phyloP scores from a whole-genome alignment of 306 rosid genomes.

The Pterocarpus santalinus region DNA sequence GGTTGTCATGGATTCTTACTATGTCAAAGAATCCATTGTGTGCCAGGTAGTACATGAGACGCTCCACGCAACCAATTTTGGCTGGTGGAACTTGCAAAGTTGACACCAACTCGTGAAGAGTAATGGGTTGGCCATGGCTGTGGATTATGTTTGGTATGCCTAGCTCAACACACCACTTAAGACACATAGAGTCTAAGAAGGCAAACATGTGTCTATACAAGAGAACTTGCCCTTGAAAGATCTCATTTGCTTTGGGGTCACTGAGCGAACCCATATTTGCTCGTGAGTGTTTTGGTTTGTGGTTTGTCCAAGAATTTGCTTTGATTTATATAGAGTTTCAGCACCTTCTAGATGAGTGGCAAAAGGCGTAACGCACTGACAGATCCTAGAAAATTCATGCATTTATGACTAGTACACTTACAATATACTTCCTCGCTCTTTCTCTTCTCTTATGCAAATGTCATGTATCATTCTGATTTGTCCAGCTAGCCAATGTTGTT shows the following conservation, averaged over 20 bases:
- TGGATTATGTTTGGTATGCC: conserved; percentile 31
- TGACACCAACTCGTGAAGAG: conserved; percentile 45
- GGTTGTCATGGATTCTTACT: not conserved
- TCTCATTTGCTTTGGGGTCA: not conserved
- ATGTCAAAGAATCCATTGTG: conserved; percentile 44
- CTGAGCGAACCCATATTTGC: conserved; percentile 10
- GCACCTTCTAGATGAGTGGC: not conserved
- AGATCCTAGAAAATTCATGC: too few species aligned
- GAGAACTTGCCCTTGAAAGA: conserved; percentile 25
- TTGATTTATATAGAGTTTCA: not conserved
- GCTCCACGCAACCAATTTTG: conserved; percentile 3
- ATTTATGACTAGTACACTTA: too few species aligned
- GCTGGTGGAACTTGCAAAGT: conserved; percentile 44
- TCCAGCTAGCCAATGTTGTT: too few species aligned
- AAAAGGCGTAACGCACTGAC: too few species aligned
- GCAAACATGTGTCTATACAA: not conserved
- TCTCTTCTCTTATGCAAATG: too few species aligned
- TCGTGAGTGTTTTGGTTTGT: too few species aligned
- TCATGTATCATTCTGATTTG: too few species aligned
- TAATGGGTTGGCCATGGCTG: conserved; percentile 47
- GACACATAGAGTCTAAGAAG: not conserved
- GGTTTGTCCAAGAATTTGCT: not conserved
- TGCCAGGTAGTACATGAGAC: conserved; percentile 48
- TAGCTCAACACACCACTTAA: conserved; percentile 39
- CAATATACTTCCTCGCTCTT: too few species aligned